Percentiles rank a stretch among this genome's conserved stretches.
These are phyloP conservation scores for Xylaria acuta DNA, from an alignment of 495 filamentous ascomycete species.

Conservation along the genomic window DNA sequence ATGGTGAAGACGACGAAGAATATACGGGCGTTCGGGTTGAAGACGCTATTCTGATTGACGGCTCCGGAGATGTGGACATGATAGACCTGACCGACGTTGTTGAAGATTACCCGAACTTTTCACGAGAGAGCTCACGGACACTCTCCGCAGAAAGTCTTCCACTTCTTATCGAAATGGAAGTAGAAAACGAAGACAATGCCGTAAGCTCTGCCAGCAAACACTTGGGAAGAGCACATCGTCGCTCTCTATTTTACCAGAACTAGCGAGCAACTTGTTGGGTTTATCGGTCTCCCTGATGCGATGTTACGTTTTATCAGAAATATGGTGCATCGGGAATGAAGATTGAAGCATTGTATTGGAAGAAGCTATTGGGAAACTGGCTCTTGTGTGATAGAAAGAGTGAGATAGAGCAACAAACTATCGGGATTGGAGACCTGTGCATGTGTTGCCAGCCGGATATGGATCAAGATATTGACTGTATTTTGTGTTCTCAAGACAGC, in stretches of 20 bases:
- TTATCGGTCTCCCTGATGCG: not conserved
- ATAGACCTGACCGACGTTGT: not conserved
- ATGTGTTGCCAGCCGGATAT: not conserved
- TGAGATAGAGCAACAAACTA: not conserved
- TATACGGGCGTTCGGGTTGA: not conserved
- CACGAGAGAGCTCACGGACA: slow-evolving; percentile 14
- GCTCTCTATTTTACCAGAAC: not conserved
- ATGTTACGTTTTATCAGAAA: not conserved
- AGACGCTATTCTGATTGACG: not conserved
- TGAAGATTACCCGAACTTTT: not conserved
- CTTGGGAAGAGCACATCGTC: not conserved
- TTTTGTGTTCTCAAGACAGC: not conserved
- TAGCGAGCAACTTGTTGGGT: not conserved
- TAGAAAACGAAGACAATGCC: not conserved
- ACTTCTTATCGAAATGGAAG: slow-evolving; percentile 3
- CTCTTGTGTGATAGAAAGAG: not conserved
- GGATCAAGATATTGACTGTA: not conserved
- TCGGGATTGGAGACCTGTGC: not conserved
- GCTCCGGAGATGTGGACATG: not conserved
- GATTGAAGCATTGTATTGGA: not conserved
- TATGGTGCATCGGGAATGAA: not conserved
- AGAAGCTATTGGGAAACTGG: not conserved
- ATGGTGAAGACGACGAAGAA: not conserved
- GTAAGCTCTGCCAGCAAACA: not conserved
- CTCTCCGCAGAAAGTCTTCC: slow-evolving; percentile 18